These are phyloP conservation scores for Opeltia flavorubescens DNA, from an alignment of 495 filamentous ascomycete species.

Conservation along the genomic window DNA sequence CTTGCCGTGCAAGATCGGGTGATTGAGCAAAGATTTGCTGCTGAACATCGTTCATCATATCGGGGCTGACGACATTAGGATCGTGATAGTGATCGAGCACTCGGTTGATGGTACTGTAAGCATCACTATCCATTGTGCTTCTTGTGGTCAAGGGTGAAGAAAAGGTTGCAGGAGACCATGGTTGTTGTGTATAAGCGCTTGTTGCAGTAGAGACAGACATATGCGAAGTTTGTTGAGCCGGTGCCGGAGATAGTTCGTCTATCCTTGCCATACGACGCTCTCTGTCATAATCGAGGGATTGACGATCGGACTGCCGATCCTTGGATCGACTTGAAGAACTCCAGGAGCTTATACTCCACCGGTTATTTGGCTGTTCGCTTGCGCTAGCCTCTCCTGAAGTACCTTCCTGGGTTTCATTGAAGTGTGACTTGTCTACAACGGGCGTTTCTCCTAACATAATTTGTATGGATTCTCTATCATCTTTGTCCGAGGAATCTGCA, in stretches of 20 bases:
- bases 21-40: conserved; percentile 21
- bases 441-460: conserved; percentile 41
- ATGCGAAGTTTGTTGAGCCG: conserved; percentile 1
- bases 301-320: conserved; percentile 28
- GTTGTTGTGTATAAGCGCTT: conserved; percentile 13
- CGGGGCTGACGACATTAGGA: conserved; percentile 15
- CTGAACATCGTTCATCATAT: conserved; percentile 18
- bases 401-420: conserved; percentile 21
- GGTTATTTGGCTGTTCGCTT: conserved; percentile 19
- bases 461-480: conserved; percentile 45
- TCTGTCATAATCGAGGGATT: conserved; percentile 24
- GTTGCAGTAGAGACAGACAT: conserved; percentile 11
- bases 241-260: conserved; percentile 13
- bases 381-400: conserved; percentile 10
- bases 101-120: conserved; percentile 27
- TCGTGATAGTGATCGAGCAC: conserved; percentile 29
- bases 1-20: conserved; percentile 34
- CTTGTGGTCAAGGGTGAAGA: conserved; percentile 9
- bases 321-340: conserved; percentile 28
- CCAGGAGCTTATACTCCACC: conserved; percentile 42
- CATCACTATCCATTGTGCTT: conserved; percentile 24
- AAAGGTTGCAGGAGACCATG: conserved; percentile 15
- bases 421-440: conserved; percentile 23
- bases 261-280: conserved; percentile 15
- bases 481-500: conserved; percentile 31